These are phyloP conservation scores for Microsporum audouinii DNA, from an alignment of 2,329 filamentous ascomycete genomes.

Conservation along the genomic window DNA sequence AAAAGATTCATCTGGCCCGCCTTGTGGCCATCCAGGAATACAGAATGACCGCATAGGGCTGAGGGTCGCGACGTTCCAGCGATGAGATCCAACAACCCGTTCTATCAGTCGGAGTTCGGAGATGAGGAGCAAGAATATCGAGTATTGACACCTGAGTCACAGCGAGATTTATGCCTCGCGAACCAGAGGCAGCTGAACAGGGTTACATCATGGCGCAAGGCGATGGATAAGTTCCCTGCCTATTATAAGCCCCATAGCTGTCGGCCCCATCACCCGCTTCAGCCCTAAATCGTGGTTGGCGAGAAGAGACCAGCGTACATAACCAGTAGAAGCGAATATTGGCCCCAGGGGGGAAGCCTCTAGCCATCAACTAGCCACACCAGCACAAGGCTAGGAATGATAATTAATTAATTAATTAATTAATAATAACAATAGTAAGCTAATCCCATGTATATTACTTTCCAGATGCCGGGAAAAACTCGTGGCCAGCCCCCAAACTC, in stretches of 20 bases:
- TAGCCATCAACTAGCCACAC: constrained; percentile 1
- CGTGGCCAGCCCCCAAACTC: not conserved
- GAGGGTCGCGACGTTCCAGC: not conserved
- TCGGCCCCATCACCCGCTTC: not conserved
- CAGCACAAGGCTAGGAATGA: not conserved
- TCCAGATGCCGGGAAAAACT: not conserved
- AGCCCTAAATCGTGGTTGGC: not conserved
- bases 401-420: not conserved
- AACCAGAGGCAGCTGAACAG: not conserved
- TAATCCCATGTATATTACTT: not conserved
- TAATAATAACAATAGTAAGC: not conserved
- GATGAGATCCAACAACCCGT: not conserved
- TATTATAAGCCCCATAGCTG: not conserved
- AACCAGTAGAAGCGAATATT: not conserved
- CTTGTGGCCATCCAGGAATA: not conserved
- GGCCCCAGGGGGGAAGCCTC: not conserved
- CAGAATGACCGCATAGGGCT: not conserved
- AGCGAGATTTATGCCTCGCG: not conserved
- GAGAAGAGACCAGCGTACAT: not conserved
- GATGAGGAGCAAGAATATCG: not conserved
- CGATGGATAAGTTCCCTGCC: not conserved
- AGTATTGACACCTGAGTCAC: not conserved
- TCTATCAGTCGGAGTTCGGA: not conserved
- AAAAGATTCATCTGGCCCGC: not conserved
- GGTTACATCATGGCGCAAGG: constrained; percentile 1